Conservation (phyloP, 2,329 filamentous ascomycete genomes). For the Pseudogymnoascus destructans region DNA sequence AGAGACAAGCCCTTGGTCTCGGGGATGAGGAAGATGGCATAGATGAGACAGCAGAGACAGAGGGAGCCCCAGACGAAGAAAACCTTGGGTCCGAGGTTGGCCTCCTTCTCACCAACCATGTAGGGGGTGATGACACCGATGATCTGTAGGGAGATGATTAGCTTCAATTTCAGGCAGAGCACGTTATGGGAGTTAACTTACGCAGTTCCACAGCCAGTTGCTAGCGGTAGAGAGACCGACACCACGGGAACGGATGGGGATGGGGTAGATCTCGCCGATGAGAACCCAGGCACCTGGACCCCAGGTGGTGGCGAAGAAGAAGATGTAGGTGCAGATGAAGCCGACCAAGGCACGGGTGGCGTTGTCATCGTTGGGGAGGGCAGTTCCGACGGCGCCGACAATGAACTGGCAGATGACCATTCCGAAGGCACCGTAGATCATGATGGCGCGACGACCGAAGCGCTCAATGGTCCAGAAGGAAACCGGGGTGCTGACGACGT, state of each 20-base stretch:
- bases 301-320: conserved; percentile 85
- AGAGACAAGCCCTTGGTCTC: conserved; percentile 61
- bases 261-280: conserved; percentile 81
- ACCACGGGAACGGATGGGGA: conserved; percentile 78
- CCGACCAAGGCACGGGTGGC: conserved; percentile 61
- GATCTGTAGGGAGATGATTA: conserved; percentile 22
- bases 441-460: conserved; percentile 66
- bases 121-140: conserved; percentile 59
- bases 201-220: conserved; percentile 87
- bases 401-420: conserved; percentile 85
- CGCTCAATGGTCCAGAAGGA: conserved; percentile 80
- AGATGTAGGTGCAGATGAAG: conserved; percentile 87
- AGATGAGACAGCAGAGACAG: conserved; percentile 39
- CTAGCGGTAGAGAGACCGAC: conserved; percentile 76
- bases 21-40: conserved; percentile 47
- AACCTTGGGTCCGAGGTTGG: conserved; percentile 10
- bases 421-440: conserved; percentile 64
- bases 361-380: conserved; percentile 30
- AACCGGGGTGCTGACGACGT: conserved; percentile 71
- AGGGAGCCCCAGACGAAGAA: conserved; percentile 47
- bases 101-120: conserved; percentile 45
- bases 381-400: conserved; percentile 58
- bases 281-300: conserved; percentile 65
- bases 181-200: conserved; percentile 17
- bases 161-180: conserved; percentile 24